Evolutionary conservation across 495 filamentous ascomycete species (phyloP).

Genomic region (Hypoxylon cercidicola): DNA sequence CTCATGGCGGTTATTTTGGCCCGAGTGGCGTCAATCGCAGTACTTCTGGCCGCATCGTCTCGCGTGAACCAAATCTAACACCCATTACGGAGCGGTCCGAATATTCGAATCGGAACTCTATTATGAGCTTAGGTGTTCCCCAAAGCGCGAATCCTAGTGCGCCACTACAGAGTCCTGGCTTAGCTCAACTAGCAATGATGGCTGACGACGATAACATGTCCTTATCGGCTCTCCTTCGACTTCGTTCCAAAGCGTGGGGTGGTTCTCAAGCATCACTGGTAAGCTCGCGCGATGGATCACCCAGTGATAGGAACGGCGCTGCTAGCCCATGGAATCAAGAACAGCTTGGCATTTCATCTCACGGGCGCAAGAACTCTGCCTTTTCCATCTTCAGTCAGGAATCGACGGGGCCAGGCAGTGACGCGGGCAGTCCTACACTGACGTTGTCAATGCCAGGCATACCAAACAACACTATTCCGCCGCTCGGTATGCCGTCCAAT

Average conservation of each 20-base stretch:
- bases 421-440: constrained; percentile 52
- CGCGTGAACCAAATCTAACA: constrained; percentile 88
- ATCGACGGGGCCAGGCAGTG: constrained; percentile 51
- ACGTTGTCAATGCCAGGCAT: constrained; percentile 45
- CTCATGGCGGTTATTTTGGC: constrained; percentile 92
- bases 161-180: constrained; percentile 63
- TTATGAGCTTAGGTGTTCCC: constrained; percentile 76
- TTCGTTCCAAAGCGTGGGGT: constrained; percentile 81
- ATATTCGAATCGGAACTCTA: constrained; percentile 92
- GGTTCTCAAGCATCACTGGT: constrained; percentile 78
- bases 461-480: constrained; percentile 36
- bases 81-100: constrained; percentile 97
- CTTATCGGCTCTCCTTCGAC: constrained; percentile 74
- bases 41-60: constrained; percentile 74
- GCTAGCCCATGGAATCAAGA: constrained; percentile 43
- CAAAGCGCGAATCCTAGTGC: constrained; percentile 54
- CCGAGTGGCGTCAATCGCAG: constrained; percentile 72
- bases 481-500: constrained; percentile 35
- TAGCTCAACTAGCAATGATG: constrained; percentile 79
- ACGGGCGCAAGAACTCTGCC: constrained; percentile 53
- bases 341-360: constrained; percentile 34
- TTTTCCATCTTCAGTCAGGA: constrained; percentile 53
- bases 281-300: constrained; percentile 70
- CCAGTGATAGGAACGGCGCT: constrained; percentile 53
- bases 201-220: constrained; percentile 74